Percentiles rank a stretch among this genome's conserved stretches.
Evolutionary conservation across 2,329 filamentous ascomycete species (phyloP).

Genomic region (Colletotrichum truncatum): DNA sequence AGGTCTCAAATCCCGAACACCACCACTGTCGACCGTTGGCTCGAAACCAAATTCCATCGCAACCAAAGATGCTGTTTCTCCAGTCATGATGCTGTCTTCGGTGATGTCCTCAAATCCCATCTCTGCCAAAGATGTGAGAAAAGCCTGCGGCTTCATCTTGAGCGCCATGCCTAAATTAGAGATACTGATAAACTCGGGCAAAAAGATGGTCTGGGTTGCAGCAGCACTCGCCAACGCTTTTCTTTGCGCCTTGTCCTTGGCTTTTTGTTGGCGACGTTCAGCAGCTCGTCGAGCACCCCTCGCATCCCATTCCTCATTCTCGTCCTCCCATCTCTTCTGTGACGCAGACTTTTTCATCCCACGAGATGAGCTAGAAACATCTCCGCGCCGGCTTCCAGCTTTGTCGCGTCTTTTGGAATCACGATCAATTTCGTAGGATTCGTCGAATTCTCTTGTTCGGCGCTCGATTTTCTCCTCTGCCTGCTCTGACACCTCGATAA

Average conservation of each 20-base stretch:
- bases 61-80: conserved; percentile 89
- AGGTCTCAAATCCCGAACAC: conserved; percentile 75
- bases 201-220: conserved; percentile 60
- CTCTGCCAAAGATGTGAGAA: conserved; percentile 79
- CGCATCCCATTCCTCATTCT: conserved; percentile 50
- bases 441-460: conserved; percentile 14
- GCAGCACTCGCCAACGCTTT: conserved; percentile 53
- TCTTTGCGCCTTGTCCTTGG: conserved; percentile 51
- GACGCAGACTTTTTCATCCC: conserved; percentile 12
- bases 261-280: conserved; percentile 50
- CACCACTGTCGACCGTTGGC: conserved; percentile 75
- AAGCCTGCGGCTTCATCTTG: conserved; percentile 74
- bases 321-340: conserved; percentile 26
- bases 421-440: conserved; percentile 28
- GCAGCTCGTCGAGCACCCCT: conserved; percentile 47
- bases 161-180: conserved; percentile 80
- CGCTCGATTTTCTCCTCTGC: background rate
- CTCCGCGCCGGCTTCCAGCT: background rate
- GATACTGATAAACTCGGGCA: conserved; percentile 95
- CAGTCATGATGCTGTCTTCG: conserved; percentile 85
- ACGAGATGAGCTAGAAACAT: conserved; percentile 1
- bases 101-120: conserved; percentile 90
- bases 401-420: conserved; percentile 26
- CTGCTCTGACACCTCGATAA: background rate
- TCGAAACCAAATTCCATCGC: conserved; percentile 94